A percentile compares a stretch with the other conserved stretches of the same genome.
These are phyloP conservation scores for Hericium erinaceus DNA, from an alignment of 768 basidiomycete species.

Conservation along the genomic window DNA sequence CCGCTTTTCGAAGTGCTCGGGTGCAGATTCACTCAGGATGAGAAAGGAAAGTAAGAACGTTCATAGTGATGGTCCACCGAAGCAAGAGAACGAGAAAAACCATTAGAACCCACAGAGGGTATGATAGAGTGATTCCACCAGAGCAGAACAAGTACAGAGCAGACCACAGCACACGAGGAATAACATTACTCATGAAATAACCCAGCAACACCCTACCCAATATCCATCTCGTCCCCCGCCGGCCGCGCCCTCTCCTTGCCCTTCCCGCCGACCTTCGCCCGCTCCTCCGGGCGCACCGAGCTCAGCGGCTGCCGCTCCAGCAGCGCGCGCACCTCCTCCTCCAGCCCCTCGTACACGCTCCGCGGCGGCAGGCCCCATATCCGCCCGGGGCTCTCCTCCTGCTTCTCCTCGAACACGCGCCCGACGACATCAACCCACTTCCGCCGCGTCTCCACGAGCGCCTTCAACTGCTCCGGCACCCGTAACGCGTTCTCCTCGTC, in stretches of 20 bases:
- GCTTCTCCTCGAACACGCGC: conserved; percentile 65
- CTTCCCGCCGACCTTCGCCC: conserved; percentile 23
- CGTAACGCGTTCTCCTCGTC: conserved; percentile 57
- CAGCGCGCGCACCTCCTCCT: conserved; percentile 46
- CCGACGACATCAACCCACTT: conserved; percentile 77
- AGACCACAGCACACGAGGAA: conserved; percentile 5
- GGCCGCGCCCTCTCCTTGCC: conserved; percentile 48
- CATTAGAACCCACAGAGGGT: too few species aligned
- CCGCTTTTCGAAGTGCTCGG: too few species aligned
- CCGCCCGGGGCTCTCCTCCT: conserved; percentile 50
- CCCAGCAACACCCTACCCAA: conserved; percentile 33
- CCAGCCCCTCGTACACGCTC: conserved; percentile 70
- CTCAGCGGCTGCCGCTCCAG: conserved; percentile 12
- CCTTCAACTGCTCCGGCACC: conserved; percentile 58
- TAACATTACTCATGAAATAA: neutral
- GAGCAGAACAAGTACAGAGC: neutral
- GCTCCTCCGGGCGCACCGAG: conserved; percentile 17
- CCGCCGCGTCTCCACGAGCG: conserved; percentile 66
- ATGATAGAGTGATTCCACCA: neutral
- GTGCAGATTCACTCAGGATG: too few species aligned
- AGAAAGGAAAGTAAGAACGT: too few species aligned
- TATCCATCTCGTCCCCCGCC: conserved; percentile 56
- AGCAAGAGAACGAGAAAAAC: too few species aligned
- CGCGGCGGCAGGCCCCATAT: conserved; percentile 70
- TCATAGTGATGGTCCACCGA: too few species aligned